These are phyloP conservation scores for Saturnispora diversa DNA, from an alignment of 805 yeast species.

Conservation along the genomic window DNA sequence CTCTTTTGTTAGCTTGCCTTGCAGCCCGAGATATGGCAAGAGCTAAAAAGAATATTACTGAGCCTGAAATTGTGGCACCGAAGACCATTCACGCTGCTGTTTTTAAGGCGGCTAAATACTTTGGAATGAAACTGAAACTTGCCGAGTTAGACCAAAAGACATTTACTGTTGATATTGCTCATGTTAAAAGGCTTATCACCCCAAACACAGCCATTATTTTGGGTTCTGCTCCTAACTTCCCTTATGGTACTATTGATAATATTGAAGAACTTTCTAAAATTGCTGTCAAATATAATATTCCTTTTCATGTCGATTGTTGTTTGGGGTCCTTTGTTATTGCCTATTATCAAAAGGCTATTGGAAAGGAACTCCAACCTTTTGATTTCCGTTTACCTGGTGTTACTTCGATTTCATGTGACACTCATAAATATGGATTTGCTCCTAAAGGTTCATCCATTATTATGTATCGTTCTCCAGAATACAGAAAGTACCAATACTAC, in stretches of 20 bases:
- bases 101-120: conserved; percentile 86
- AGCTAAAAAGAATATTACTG: conserved; percentile 45
- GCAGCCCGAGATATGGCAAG: conserved; percentile 78
- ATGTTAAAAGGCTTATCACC: conserved; percentile 60
- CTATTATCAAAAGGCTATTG: conserved; percentile 45
- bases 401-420: conserved; percentile 97
- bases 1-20: conserved; percentile 74
- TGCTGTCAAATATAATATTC: conserved; percentile 62
- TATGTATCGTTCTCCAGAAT: conserved; percentile 66
- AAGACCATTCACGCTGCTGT: conserved; percentile 90
- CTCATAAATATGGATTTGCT: conserved; percentile 98
- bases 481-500: conserved; percentile 79
- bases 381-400: conserved; percentile 87
- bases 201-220: conserved; percentile 72
- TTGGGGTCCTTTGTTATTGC: conserved; percentile 88
- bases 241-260: conserved; percentile 93
- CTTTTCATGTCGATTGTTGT: conserved; percentile 94
- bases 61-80: conserved; percentile 88
- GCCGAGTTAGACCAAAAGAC: conserved; percentile 60
- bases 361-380: conserved; percentile 42
- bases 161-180: conserved; percentile 55
- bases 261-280: conserved; percentile 61
- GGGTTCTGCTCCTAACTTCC: conserved; percentile 96
- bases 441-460: conserved; percentile 93
- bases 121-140: conserved; percentile 75